Percentiles rank a stretch among this genome's conserved stretches.
Conservation (phyloP, 1,284 basidiomycete species). For the Meripilus lineatus region DNA sequence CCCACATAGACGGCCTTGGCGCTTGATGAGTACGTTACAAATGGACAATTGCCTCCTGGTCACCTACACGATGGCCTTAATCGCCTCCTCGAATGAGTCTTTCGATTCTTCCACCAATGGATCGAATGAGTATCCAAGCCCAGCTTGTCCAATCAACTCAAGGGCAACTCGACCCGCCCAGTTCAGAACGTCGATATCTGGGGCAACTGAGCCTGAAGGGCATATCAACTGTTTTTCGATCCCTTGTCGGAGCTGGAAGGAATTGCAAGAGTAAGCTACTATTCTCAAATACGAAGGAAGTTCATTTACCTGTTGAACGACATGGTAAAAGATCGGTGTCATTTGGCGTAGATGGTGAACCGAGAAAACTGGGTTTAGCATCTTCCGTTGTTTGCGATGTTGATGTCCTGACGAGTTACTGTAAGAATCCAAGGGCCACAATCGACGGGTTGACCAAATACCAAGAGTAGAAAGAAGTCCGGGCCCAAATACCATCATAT, state of each 20-base stretch:
- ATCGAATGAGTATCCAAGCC: no score
- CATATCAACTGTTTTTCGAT: conserved; percentile 16
- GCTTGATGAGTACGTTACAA: background rate
- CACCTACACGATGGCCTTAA: no score
- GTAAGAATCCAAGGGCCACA: background rate
- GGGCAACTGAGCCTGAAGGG: conserved; percentile 10
- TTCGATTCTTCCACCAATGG: no score
- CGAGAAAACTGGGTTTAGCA: conserved; percentile 32
- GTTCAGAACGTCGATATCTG: conserved; percentile 30
- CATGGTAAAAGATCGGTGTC: conserved; percentile 28
- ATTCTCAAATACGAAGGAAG: background rate
- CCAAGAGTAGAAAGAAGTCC: conserved; percentile 3
- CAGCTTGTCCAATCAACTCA: conserved; percentile 35
- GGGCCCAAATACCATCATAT: conserved; percentile 6
- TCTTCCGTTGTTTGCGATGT: no score
- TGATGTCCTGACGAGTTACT: conserved; percentile 19
- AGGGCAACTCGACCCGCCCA: conserved; percentile 32
- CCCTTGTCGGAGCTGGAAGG: conserved; percentile 17
- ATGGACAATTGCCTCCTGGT: no score
- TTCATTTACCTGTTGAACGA: conserved; percentile 23
- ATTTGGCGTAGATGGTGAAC: conserved; percentile 26
- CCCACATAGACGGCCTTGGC: conserved; percentile 9
- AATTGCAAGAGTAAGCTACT: background rate
- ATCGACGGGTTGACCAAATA: background rate
- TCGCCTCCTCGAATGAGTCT: no score